phyloP scores from a whole-genome alignment of 2,329 filamentous ascomycete species.

The Aquanectria penicillioides region DNA sequence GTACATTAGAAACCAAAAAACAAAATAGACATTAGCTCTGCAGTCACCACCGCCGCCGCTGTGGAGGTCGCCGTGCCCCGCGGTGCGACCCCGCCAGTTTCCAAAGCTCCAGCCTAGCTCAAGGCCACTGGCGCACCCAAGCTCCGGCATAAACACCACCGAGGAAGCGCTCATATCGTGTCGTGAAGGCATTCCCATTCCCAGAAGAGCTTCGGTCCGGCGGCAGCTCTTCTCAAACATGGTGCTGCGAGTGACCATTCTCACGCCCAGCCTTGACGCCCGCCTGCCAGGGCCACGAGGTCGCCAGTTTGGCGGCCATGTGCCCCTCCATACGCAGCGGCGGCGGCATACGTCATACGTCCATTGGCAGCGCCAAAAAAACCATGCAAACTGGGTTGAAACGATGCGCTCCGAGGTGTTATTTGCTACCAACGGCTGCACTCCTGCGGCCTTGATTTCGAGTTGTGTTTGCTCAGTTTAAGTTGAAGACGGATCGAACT shows the following conservation, averaged over 20 bases:
- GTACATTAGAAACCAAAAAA: neutral
- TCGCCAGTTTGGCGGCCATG: neutral
- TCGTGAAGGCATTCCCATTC: too few species aligned
- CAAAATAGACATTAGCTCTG: too few species aligned
- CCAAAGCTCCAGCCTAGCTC: conserved; percentile 5
- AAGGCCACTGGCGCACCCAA: too few species aligned
- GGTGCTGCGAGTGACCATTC: neutral
- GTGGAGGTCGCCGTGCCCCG: conserved; percentile 23
- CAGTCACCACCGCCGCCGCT: neutral
- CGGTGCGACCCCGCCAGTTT: conserved; percentile 22
- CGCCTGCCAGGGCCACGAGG: conserved; percentile 4
- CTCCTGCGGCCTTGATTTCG: too few species aligned
- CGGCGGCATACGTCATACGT: conserved; percentile 20
- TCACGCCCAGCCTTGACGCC: conserved; percentile 2
- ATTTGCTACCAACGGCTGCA: too few species aligned
- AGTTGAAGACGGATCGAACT: too few species aligned
- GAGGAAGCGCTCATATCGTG: too few species aligned
- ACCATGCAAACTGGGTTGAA: conserved; percentile 8
- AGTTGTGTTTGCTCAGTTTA: too few species aligned
- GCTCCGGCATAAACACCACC: too few species aligned
- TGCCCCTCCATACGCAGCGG: conserved; percentile 15
- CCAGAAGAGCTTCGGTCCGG: neutral
- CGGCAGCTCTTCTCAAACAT: neutral
- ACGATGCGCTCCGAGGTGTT: neutral
- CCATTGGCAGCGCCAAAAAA: neutral